Evolutionary conservation across 768 basidiomycete genomes (phyloP).

Genomic region (Butyriboletus loyo): DNA sequence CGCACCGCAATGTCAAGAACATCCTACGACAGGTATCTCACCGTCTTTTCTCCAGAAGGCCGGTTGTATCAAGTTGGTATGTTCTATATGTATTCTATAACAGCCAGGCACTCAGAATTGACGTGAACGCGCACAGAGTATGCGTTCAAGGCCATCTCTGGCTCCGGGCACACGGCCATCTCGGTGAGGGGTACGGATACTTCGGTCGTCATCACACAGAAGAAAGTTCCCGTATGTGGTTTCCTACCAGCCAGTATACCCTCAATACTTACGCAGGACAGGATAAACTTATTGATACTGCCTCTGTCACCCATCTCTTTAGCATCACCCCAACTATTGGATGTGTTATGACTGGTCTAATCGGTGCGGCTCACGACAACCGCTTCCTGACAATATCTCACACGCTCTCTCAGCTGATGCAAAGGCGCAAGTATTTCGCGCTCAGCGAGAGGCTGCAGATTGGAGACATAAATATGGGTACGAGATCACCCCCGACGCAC

Average conservation of each 20-base stretch:
- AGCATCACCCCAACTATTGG: constrained; percentile 96
- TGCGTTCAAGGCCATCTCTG: constrained; percentile 99
- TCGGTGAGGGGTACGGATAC: constrained; percentile 94
- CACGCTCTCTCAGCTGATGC: constrained; percentile 70
- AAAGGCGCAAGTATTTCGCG: constrained; percentile 81
- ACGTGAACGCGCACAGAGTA: constrained; percentile 62
- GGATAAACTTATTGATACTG: constrained; percentile 97
- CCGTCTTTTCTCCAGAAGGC: constrained; percentile 96
- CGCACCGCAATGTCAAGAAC: constrained; percentile 82
- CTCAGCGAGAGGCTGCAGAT: constrained; percentile 84
- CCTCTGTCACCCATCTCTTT: constrained; percentile 92
- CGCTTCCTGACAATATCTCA: not conserved
- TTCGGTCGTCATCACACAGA: constrained; percentile 94
- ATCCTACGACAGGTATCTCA: constrained; percentile 94
- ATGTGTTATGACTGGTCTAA: constrained; percentile 96
- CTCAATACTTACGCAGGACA: constrained; percentile 30
- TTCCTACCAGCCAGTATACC: not conserved
- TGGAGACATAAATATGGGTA: constrained; percentile 97
- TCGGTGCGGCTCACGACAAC: constrained; percentile 52
- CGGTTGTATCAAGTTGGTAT: constrained; percentile 97
- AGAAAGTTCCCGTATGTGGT: constrained; percentile 88
- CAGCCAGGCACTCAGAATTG: not conserved
- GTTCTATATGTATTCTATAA: constrained; percentile 25
- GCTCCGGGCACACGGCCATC: constrained; percentile 92
- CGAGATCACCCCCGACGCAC: constrained; percentile 96